These are phyloP conservation scores for Phallus indusiatus DNA, from an alignment of 768 basidiomycete genomes.

Conservation along the genomic window DNA sequence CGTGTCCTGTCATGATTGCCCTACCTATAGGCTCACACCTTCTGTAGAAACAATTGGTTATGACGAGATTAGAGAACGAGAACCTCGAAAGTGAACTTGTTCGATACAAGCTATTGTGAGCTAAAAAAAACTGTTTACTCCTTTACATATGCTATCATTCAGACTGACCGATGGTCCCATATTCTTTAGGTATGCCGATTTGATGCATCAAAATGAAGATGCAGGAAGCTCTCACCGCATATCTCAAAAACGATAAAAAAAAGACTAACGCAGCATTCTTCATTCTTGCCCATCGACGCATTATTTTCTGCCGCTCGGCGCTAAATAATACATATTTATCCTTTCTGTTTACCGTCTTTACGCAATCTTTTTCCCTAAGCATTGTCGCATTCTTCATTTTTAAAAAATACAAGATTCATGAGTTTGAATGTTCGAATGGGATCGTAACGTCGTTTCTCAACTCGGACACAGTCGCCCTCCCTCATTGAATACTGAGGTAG, in stretches of 20 bases:
- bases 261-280: background rate
- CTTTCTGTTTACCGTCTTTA: no score
- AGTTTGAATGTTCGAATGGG: no score
- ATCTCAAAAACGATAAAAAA: slow-evolving; percentile 21
- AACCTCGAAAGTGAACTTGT: slow-evolving; percentile 92
- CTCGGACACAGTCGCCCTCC: no score
- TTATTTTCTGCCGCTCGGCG: no score
- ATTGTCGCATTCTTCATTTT: no score
- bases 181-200: slow-evolving; percentile 48
- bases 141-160: background rate
- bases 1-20: slow-evolving; percentile 14
- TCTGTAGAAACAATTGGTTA: slow-evolving; percentile 79
- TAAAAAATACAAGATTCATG: no score
- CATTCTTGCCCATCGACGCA: background rate
- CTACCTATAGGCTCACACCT: background rate
- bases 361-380: no score
- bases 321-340: no score
- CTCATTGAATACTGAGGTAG: no score
- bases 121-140: slow-evolving; percentile 5
- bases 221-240: slow-evolving; percentile 58
- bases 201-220: slow-evolving; percentile 69
- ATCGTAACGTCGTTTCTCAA: no score
- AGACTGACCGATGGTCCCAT: background rate
- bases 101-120: slow-evolving; percentile 84
- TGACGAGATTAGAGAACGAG: slow-evolving; percentile 78